A percentile compares a stretch with the other conserved stretches of the same genome.
Evolutionary conservation across 768 basidiomycete species (phyloP).

Genomic region (Mycena leptocephala): DNA sequence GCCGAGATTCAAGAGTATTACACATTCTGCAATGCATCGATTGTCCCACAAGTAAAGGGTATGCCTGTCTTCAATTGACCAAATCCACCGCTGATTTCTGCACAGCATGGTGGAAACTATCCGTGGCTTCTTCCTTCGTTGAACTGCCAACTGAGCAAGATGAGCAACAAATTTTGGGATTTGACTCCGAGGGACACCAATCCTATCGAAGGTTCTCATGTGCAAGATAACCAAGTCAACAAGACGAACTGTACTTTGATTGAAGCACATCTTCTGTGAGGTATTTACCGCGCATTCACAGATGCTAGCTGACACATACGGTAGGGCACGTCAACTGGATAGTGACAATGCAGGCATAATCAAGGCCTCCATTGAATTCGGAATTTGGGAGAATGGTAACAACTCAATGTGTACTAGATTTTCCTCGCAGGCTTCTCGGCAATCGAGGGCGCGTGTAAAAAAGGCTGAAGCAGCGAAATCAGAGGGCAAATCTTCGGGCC

Average conservation of each 20-base stretch:
- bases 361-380: not conserved
- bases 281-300: not conserved
- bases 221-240: no score
- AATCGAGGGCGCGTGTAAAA: not conserved
- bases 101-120: constrained; percentile 8
- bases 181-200: constrained; percentile 4
- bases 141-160: no score
- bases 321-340: not conserved
- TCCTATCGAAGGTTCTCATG: constrained; percentile 4
- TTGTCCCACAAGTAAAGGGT: not conserved
- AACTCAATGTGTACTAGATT: no score
- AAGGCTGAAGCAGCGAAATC: not conserved
- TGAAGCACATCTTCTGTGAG: no score
- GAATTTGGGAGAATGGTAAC: not conserved
- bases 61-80: not conserved
- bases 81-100: not conserved
- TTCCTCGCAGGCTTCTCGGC: no score
- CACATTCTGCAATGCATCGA: no score
- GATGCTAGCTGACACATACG: no score
- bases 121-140: constrained; percentile 12
- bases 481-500: not conserved
- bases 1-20: no score
- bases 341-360: not conserved
- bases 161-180: not conserved
- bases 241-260: no score